Percentiles rank a stretch among this genome's conserved stretches.
Conservation (phyloP, 164 flowering plant genomes). For the Vitis amurensis region DNA sequence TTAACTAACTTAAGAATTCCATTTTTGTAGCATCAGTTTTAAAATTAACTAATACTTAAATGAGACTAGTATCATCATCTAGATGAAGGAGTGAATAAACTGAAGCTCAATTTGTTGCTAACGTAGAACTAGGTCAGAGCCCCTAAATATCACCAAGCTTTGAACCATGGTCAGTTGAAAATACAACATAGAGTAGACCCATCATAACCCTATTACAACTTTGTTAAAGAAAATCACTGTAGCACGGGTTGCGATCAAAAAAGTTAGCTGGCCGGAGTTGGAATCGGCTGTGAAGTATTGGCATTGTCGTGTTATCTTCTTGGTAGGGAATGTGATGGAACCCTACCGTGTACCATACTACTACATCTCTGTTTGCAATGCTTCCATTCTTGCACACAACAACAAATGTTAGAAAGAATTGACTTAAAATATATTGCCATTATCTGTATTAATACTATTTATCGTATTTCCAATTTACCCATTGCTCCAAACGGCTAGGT, state of each 20-base stretch:
- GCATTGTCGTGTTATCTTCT: conserved; percentile 76
- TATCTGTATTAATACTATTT: too few species aligned
- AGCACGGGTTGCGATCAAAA: conserved; percentile 60
- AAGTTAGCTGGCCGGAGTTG: conserved; percentile 68
- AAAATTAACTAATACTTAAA: too few species aligned
- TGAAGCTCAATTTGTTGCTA: too few species aligned
- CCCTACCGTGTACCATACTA: conserved; percentile 70
- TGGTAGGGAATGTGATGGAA: conserved; percentile 69
- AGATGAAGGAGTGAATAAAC: too few species aligned
- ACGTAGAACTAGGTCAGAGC: too few species aligned
- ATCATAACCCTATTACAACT: too few species aligned
- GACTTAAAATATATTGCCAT: too few species aligned
- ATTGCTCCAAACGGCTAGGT: conserved; percentile 53
- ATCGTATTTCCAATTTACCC: conserved; percentile 32
- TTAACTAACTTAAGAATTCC: too few species aligned
- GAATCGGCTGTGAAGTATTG: conserved; percentile 47
- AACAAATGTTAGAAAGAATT: too few species aligned
- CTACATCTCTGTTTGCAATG: conserved; percentile 63
- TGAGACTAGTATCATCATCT: too few species aligned
- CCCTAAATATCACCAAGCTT: background rate
- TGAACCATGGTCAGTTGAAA: background rate
- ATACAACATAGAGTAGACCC: background rate
- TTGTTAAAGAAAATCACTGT: background rate
- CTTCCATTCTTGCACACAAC: conserved; percentile 45
- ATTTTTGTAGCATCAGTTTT: too few species aligned